Evolutionary conservation across 1,284 basidiomycete species (phyloP), one percentile per base, ranked within the genome.

Genomic region (Somion occarium): DNA sequence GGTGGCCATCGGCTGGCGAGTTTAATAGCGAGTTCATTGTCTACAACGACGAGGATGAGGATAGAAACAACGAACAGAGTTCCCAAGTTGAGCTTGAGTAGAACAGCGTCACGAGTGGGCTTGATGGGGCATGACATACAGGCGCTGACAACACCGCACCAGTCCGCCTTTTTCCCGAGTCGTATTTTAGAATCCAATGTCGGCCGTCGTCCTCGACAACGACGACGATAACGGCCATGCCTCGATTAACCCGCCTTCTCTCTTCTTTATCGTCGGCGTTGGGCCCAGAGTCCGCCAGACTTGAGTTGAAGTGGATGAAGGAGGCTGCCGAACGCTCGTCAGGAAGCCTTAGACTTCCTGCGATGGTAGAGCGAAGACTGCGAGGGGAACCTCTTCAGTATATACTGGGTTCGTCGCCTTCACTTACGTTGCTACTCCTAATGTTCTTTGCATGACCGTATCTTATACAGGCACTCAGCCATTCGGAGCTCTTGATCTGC

Each of bases 361-460:
- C 68, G 27, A 78, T 84, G 73, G 69, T 89, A 39, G 60, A 64
- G 7, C 77, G 85, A 15, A 69, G 91, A 56, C 59, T 78, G 12
- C 56, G 61, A 3, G 85, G 90, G 15, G 90, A 93, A 68, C 93
- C 93, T 0, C 73, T 95, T n/a, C 91, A 95, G 61, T 96, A 95
- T 64, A 88, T 96, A 58, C 75, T 96, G 38, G 92, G 93, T 91
- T 63, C 54, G 75, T 66, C 50, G 41, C 49, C 50, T 39, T 49
- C 55, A n/a, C 20, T 42, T 41, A 13, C 38, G 42, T n/a, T 34
- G 20, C 23, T 2, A 11, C 13, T 1, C 41, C 19, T 13, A 15
- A n/a, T 2, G n/a, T 38, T 38, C 48, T n/a, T n/a, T 25, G 15
- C 18, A 18, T 46, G 26, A 43, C 38, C 38, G 39, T n/a, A 48